Evolutionary conservation across 805 yeast species (phyloP).

Genomic region (Groenewaldozyma salmanticensis): DNA sequence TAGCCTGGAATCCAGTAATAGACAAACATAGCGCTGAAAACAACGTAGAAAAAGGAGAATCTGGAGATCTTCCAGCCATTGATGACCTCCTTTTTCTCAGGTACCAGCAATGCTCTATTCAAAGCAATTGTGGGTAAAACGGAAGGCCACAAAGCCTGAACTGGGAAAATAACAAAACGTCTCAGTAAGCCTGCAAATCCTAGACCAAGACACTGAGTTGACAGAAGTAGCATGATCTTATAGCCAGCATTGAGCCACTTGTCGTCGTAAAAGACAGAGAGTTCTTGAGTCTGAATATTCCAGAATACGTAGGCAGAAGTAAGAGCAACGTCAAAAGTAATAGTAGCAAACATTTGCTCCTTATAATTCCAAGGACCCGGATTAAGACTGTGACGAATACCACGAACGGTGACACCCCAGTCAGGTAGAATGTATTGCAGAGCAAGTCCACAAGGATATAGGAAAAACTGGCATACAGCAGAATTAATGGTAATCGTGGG

Average conservation of each 20-base stretch:
- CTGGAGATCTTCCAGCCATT: constrained; percentile 54
- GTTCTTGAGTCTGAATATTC: constrained; percentile 21
- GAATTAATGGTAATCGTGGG: constrained; percentile 39
- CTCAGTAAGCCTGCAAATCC: constrained; percentile 47
- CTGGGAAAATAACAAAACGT: constrained; percentile 37
- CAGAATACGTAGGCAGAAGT: constrained; percentile 13
- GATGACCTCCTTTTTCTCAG: constrained; percentile 28
- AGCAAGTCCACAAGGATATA: constrained; percentile 49
- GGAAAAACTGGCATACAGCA: constrained; percentile 33
- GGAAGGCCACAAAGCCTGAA: constrained; percentile 38
- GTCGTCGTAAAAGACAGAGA: constrained; percentile 21
- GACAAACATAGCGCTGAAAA: constrained; percentile 34
- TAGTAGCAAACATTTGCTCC: constrained; percentile 53
- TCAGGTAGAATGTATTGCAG: constrained; percentile 36
- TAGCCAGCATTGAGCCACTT: constrained; percentile 31
- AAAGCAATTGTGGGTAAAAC: constrained; percentile 50
- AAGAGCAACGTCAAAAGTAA: constrained; percentile 14
- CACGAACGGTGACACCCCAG: constrained; percentile 32
- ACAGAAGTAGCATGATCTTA: constrained; percentile 35
- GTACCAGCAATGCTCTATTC: constrained; percentile 34
- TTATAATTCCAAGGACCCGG: constrained; percentile 49
- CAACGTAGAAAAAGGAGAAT: constrained; percentile 39
- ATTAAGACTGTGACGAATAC: constrained; percentile 37
- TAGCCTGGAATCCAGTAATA: constrained; percentile 65
- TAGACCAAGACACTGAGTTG: constrained; percentile 44